phyloP scores from a whole-genome alignment of 2,329 filamentous ascomycete genomes.

The Aaosphaeria arxii region DNA sequence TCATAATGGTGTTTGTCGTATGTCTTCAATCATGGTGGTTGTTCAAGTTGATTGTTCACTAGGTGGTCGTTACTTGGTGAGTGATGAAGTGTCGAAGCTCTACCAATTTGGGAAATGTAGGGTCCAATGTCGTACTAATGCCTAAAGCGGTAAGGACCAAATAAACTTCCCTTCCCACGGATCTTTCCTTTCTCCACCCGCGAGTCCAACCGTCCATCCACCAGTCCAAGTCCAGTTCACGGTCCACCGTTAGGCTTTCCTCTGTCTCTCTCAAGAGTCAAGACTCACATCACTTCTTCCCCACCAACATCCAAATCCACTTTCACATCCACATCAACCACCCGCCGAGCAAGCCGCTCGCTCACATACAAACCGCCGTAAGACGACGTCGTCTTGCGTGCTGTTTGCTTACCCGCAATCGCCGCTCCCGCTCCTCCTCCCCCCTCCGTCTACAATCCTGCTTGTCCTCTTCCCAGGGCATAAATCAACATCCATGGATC shows the following conservation, averaged over 20 bases:
- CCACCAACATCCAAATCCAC: neutral
- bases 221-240: too few relatives aligned
- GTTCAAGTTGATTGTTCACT: too few relatives aligned
- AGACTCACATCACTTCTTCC: neutral
- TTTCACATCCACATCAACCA: constrained; percentile 3
- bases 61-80: too few relatives aligned
- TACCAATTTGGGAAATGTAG: too few relatives aligned
- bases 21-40: too few relatives aligned
- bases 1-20: too few relatives aligned
- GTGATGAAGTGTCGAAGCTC: too few relatives aligned
- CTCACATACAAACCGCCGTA: constrained; percentile 9
- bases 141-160: too few relatives aligned
- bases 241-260: neutral
- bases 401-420: constrained; percentile 15
- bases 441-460: constrained; percentile 8
- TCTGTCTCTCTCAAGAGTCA: neutral
- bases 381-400: constrained; percentile 19
- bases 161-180: too few relatives aligned
- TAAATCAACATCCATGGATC: constrained; percentile 50
- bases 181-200: too few relatives aligned
- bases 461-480: constrained; percentile 33
- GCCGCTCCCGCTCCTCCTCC: neutral
- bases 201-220: too few relatives aligned
- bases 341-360: neutral
- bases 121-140: too few relatives aligned